These are phyloP conservation scores for Pythium phragmitis DNA, from an alignment of 352 stramenopile genomes.

Conservation along the genomic window DNA sequence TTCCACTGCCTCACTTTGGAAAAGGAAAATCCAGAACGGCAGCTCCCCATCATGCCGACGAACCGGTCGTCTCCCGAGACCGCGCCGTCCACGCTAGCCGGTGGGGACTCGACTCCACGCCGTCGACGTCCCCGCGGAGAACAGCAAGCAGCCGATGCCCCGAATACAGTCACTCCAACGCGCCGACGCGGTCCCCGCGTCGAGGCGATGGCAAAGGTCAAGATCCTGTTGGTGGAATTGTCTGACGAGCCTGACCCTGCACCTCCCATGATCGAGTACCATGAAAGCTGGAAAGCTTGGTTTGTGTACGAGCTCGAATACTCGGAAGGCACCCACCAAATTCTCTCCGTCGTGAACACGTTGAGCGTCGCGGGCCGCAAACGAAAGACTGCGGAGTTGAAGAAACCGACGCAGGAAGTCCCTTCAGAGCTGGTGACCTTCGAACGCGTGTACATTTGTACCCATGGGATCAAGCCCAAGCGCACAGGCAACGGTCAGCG, in stretches of 20 bases:
- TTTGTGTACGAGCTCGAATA: background rate
- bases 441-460: slow-evolving; percentile 7
- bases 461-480: background rate
- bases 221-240: background rate
- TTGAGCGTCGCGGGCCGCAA: background rate
- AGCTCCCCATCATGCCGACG: no score
- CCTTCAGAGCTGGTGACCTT: background rate
- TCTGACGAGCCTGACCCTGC: background rate
- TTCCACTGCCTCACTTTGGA: background rate
- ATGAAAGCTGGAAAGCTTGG: background rate
- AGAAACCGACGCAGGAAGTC: background rate
- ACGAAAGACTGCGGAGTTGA: background rate
- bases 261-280: background rate
- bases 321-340: background rate
- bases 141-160: background rate
- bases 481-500: background rate
- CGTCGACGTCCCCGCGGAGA: no score
- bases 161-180: background rate
- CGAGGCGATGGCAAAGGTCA: background rate
- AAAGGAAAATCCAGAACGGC: no score
- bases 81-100: background rate
- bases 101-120: background rate
- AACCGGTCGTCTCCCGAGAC: background rate
- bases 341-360: slow-evolving; percentile 1
- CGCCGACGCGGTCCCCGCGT: background rate